Evolutionary conservation across 2,329 filamentous ascomycete genomes (phyloP), one percentile per base, ranked within the genome.

Genomic region (Alternaria metachromatica): DNA sequence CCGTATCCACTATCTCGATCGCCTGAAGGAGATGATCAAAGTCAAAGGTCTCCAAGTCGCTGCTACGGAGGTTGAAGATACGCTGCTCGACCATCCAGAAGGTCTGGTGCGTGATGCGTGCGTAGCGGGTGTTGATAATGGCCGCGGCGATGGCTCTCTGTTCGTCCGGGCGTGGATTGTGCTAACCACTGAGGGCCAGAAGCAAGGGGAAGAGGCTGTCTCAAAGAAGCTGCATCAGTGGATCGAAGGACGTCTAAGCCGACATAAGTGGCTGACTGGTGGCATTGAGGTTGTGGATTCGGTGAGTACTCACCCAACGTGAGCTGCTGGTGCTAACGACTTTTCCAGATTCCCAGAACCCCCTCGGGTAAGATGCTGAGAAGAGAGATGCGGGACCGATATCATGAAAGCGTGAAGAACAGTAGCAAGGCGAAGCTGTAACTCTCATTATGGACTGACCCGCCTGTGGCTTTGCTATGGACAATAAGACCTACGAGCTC

Each of bases 1-100:
- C 59, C 53, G 70, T 2, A 67, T 76, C 6, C 65, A 69, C 37
- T 76, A 75, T 44, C 64, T 82, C 3, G 82, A 83, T 65, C 74
- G 80, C 8, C 51, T 75, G 10, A 78, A 83, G 70, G 80, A 84
- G 62, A 77, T 84, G 53, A 84, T 84, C 66, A 84, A 84, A 62
- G 82, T 84, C 12, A 84, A 84, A 68, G 84, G 84, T 4, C 76
- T 83, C 43, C 83, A 85, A 73, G 82, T 85, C n/a, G 81, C 83
- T 7, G 84, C 84, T 3, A 83, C 82, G 0, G 84, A 85, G 55
- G 76, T 85, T 1, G 83, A 85, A 71, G 81, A 78, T n/a, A 71
- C 80, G n/a, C 69, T 85, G 4, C 67, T 84, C 4, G 74, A 79
- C 3, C 82, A 85, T 66, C 79, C 80, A 1, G 70, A 74, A 9